Base-by-base conservation (phyloP, 768 basidiomycete species). In the Trichaptum fuscoviolaceum region DNA sequence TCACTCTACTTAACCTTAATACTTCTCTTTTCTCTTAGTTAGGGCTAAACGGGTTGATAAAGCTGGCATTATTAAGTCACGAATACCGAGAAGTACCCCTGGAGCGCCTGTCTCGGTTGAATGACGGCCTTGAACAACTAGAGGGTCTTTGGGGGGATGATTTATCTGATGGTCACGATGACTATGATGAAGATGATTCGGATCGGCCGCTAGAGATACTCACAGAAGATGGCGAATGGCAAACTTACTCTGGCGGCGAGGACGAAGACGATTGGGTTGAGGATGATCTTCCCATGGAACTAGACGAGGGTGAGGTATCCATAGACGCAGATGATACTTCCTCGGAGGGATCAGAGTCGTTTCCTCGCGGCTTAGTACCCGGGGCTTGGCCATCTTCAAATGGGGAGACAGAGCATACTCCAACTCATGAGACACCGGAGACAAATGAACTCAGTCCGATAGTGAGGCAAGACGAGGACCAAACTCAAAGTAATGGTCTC, bases 101-200 rank as follows among this genome's bases (percentile, higher is more conserved):
- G 63, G 81, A 87, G 65, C 84, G 88, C 25, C 75, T 96, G 62
- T 92, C 90, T 10, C 84, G 87, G 69, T 77, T 97, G 52, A 88
- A 91, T 68, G 94, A 95, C 75, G 90, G 89, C 25, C 80, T 91
- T 52, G 93, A 94, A 64, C 91, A 91, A 72, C 81, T 92, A 8
- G 89, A 92, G 68, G 87, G 87, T 64, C 74, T 84, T 27, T 89
- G 87, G 85, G 82, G 80, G 58, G 85, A 82, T 36, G 80, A 79
- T 30, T 58, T 70, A 34, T 74, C 74, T 7, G 83, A 82, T 24
- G 77, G 70, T 6, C 63, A 63, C 26, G 80, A 81, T 7, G 78
- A 80, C 23, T 76, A 80, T 8, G 77, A 80, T 25, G 79, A 76
- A 17, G 59, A 61, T 17, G 59, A 61, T 34, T 25, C 24, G 24